These are phyloP conservation scores for Aureobasidium sp. DNA, from an alignment of 2,329 filamentous ascomycete genomes.

Conservation along the genomic window DNA sequence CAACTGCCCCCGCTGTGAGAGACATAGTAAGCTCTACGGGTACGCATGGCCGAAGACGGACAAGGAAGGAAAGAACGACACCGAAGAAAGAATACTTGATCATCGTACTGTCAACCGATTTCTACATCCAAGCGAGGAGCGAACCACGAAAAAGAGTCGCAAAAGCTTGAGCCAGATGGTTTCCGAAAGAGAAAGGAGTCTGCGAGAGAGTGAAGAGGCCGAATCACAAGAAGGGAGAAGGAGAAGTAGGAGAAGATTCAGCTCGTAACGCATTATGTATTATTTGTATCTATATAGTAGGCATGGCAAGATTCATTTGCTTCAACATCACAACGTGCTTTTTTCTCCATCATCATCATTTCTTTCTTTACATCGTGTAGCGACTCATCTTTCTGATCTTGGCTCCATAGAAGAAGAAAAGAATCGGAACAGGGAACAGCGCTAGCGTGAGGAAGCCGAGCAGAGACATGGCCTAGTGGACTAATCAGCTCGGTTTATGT, in stretches of 20 bases:
- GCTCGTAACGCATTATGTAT: conserved; percentile 2
- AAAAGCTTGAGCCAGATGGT: conserved; percentile 26
- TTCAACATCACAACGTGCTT: neutral
- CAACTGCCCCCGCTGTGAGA: conserved; percentile 85
- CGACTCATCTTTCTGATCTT: conserved; percentile 21
- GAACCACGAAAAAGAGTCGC: conserved; percentile 28
- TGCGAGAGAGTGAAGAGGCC: conserved; percentile 21
- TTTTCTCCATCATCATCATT: neutral
- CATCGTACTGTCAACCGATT: conserved; percentile 86
- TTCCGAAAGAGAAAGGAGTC: conserved; percentile 23
- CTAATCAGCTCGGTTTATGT: conserved; percentile 20
- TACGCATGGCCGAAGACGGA: conserved; percentile 96
- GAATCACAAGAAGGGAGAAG: conserved; percentile 16
- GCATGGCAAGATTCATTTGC: neutral
- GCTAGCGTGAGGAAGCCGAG: conserved; percentile 28
- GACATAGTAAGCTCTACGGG: conserved; percentile 92
- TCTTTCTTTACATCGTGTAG: conserved; percentile 10
- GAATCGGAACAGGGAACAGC: conserved; percentile 22
- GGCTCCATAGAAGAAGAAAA: conserved; percentile 25
- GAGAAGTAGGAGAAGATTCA: conserved; percentile 17
- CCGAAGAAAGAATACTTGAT: conserved; percentile 63
- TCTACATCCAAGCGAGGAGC: conserved; percentile 47
- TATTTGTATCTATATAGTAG: neutral
- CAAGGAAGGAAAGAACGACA: conserved; percentile 65
- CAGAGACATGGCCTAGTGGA: conserved; percentile 24